These are phyloP conservation scores for Ramularia collo-cygni DNA, from an alignment of 2,329 filamentous ascomycete species.

Conservation along the genomic window DNA sequence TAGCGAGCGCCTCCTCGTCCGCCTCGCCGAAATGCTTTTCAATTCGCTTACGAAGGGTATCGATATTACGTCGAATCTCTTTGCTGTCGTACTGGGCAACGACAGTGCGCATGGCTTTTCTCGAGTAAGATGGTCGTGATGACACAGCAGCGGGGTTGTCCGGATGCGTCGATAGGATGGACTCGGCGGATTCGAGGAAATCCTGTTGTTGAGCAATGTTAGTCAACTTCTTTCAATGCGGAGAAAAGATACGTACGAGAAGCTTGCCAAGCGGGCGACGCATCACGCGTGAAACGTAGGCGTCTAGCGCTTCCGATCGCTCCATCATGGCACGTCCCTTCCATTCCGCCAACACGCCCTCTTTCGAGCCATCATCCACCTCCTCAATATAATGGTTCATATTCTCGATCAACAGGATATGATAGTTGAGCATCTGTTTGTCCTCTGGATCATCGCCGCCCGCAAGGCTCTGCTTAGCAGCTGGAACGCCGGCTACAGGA, in stretches of 20 bases:
- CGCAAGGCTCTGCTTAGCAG: slow-evolving; percentile 36
- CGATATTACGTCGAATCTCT: slow-evolving; percentile 80
- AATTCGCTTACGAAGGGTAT: slow-evolving; percentile 72
- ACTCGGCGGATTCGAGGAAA: slow-evolving; percentile 83
- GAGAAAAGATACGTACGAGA: slow-evolving; percentile 41
- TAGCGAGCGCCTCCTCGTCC: slow-evolving; percentile 63
- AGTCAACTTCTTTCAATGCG: slow-evolving; percentile 3
- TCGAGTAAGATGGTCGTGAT: slow-evolving; percentile 73
- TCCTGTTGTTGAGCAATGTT: slow-evolving; percentile 44
- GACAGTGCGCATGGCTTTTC: slow-evolving; percentile 77
- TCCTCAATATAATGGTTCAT: slow-evolving; percentile 98
- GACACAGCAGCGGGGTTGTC: slow-evolving; percentile 58
- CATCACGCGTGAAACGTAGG: slow-evolving; percentile 85
- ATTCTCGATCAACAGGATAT: slow-evolving; percentile 95
- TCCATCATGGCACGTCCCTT: slow-evolving; percentile 69
- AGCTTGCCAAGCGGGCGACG: slow-evolving; percentile 82
- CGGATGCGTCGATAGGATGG: slow-evolving; percentile 47
- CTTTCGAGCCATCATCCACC: slow-evolving; percentile 58
- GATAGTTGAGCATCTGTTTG: slow-evolving; percentile 94
- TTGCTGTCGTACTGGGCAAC: slow-evolving; percentile 72
- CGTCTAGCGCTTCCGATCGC: slow-evolving; percentile 75
- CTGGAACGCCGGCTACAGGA: slow-evolving; percentile 46
- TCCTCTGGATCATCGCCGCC: slow-evolving; percentile 66
- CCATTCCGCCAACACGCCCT: slow-evolving; percentile 77
- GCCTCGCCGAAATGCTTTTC: slow-evolving; percentile 96